Evolutionary conservation across 805 yeast genomes (phyloP), one percentile per base, ranked within the genome.

Genomic region (Spathaspora boniae): DNA sequence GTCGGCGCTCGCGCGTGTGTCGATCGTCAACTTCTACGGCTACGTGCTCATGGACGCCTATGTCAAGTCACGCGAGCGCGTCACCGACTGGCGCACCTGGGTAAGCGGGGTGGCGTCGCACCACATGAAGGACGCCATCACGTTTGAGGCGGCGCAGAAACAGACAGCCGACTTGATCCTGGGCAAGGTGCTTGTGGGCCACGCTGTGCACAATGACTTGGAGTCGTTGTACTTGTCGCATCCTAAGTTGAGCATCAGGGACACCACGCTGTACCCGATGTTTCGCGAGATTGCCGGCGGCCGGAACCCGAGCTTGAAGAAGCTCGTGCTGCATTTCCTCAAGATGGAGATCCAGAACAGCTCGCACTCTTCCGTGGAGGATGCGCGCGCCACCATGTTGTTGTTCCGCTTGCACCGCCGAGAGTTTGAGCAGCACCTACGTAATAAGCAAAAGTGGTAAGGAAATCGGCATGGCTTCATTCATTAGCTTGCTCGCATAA

Each of bases 81-180:
- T 89, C 2, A 80, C 89, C 0, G 94, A 89, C 50, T 89, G 93
- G 89, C 71, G 97, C 56, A 89, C 97, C 0, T 80, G 88, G 83
- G 94, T 87, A 15, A 80, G 91, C 57, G 98, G 98, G 17, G 75
- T 89, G 3, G 67, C 80, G 2, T 86, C 95, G 0, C 56, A 60
- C 2, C 76, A 82, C 51, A 78, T 89, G 84, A 62, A 63, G 19
- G 56, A 67, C 27, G 96, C 96, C 0, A 69, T 82, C 0, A 42
- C 76, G 1, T 83, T 84, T 48, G 68, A 73, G 44, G 75, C 76
- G 16, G 94, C 91, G 0, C 94, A 83, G 53, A 45, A 60, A 16
- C 62, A 59, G 33, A 80, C 78, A 0, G 55, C 76, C 0, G 68
- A 74, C 1, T 41, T 86, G 5, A 48, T 87, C 2, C 49, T 75